Base-by-base conservation (phyloP, 2,329 filamentous ascomycete genomes). In the Periconia sp. region DNA sequence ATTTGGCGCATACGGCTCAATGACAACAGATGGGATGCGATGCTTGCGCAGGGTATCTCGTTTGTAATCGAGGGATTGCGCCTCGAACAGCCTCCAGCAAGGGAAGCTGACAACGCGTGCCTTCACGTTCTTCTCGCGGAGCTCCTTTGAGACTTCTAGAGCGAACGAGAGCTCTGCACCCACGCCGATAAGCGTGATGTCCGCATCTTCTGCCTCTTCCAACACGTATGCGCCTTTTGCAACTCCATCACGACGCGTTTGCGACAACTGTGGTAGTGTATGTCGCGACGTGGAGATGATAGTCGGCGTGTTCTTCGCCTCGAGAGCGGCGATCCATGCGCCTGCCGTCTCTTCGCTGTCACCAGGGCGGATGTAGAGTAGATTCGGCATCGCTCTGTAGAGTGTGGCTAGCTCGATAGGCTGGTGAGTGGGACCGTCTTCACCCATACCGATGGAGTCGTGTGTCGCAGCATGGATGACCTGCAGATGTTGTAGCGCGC, bases 371-470 rank as follows among this genome's bases (percentile, higher is more conserved):
- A 85, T 81, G 58, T 84, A 84, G 1, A 80, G 66, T 0, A 85
- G 49, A 45, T 84, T 84, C 0, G 82, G 82, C 81, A 85, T 85
- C 17, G 81, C 77, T 4, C 83, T 78, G 59, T 81, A 85, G 2
- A 85, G 68, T 0, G 75, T 64, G 8, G 78, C 75, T 0, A 85
- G 69, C 24, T 77, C 82, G 21, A 85, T 77, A 2, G 82, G 82
- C 58, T 85, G 82, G 50, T 85, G 82, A 0, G 82, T 85, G 0
- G 81, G 82, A 0, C 82, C 82, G 48, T 85, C 78, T 50, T 85
- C 78, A 1, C 83, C 82, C 25, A 74, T 79, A 15, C 77, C 82
- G 18, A 66, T 65, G 78, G 33, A 60, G 66, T 85, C 82, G 62
- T 86, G 82, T 0, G 82, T 86, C 2, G 81, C 83, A 19, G 78